Conservation (phyloP, 1,284 basidiomycete genomes). For the Irpex rosettiformis region DNA sequence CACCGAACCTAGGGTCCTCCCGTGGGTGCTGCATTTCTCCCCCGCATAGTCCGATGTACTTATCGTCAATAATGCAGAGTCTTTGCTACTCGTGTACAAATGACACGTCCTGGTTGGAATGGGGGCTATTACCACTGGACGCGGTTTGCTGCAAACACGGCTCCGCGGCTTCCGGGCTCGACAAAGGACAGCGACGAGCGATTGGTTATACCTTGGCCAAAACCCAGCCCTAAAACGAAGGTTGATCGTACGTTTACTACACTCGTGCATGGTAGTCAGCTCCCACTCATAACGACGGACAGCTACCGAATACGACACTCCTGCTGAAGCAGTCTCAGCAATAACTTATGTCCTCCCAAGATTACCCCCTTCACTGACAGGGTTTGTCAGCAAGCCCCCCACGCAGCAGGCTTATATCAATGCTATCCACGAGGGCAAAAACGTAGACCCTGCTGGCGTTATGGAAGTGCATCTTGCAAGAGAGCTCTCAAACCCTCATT, state of each 20-base stretch:
- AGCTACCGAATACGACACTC: constrained; percentile 61
- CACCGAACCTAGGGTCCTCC: constrained; percentile 36
- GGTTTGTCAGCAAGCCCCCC: constrained; percentile 35
- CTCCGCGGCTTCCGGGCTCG: constrained; percentile 50
- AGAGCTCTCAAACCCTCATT: constrained; percentile 77
- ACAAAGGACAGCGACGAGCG: constrained; percentile 32
- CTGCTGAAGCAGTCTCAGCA: constrained; percentile 49
- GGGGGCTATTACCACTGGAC: constrained; percentile 57
- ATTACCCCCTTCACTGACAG: constrained; percentile 35
- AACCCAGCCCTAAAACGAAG: constrained; percentile 36
- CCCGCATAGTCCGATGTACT: neutral
- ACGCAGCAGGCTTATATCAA: constrained; percentile 58
- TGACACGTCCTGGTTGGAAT: constrained; percentile 54
- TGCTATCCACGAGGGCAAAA: constrained; percentile 46
- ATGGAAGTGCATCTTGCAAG: constrained; percentile 61
- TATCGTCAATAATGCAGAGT: constrained; percentile 36
- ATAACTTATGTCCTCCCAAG: constrained; percentile 65
- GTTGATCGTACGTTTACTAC: constrained; percentile 42
- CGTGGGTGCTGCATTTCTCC: constrained; percentile 36
- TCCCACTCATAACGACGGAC: neutral
- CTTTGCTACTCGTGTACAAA: constrained; percentile 68
- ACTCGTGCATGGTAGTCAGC: neutral
- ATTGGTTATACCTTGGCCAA: constrained; percentile 67
- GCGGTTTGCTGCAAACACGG: constrained; percentile 62
- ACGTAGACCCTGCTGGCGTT: constrained; percentile 49